Conservation (phyloP, 2,329 filamentous ascomycete species). For the Alternaria triticimaculans region DNA sequence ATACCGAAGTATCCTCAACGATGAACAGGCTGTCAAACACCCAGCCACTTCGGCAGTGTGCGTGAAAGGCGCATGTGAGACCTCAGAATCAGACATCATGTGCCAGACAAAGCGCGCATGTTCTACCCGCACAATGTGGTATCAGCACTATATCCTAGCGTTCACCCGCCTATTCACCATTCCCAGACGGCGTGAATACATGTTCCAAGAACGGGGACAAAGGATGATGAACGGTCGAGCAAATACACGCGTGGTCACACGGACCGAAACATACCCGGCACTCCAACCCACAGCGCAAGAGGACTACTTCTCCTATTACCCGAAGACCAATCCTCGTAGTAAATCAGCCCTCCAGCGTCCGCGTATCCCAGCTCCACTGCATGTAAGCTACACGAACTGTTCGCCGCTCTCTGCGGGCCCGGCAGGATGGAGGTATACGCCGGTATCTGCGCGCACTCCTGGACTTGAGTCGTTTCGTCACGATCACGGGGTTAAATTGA, state of each 20-base stretch:
- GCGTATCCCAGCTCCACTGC: neutral
- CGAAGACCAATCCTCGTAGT: neutral
- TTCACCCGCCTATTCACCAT: neutral
- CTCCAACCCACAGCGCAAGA: neutral
- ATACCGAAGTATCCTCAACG: neutral
- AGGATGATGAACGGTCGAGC: neutral
- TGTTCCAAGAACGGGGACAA: neutral
- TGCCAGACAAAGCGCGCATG: neutral
- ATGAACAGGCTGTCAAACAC: neutral
- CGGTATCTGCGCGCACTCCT: neutral
- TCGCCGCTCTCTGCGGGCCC: constrained; percentile 1
- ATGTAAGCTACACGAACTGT: neutral
- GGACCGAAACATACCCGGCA: neutral
- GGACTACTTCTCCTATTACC: neutral
- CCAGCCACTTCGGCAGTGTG: neutral
- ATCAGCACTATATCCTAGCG: neutral
- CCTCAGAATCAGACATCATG: neutral
- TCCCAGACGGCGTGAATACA: neutral
- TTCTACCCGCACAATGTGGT: neutral
- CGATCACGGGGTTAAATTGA: constrained; percentile 1
- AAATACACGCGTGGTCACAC: neutral
- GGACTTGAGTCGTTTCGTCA: constrained; percentile 6
- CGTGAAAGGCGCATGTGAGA: neutral
- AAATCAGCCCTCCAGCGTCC: neutral
- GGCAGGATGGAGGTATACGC: constrained; percentile 8